Conservation (phyloP, 2,329 filamentous ascomycete species). For the Aspergillus pseudoterreus region DNA sequence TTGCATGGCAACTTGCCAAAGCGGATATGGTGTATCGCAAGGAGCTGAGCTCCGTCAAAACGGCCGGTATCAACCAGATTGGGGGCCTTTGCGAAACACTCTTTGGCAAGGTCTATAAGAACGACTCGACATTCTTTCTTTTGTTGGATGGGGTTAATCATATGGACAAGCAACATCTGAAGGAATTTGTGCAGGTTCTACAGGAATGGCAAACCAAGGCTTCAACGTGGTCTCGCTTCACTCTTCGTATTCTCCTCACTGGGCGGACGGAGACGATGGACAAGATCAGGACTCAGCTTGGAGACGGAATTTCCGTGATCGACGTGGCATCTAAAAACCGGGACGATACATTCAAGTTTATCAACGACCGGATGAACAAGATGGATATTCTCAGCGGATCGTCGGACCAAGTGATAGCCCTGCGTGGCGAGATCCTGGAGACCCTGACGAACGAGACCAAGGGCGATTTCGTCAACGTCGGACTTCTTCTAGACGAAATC, state of each 20-base stretch:
- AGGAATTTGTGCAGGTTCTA: constrained; percentile 19
- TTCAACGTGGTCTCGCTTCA: constrained; percentile 10
- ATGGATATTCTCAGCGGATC: constrained; percentile 22
- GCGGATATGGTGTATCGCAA: constrained; percentile 13
- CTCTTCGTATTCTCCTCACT: constrained; percentile 16
- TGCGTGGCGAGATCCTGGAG: constrained; percentile 13
- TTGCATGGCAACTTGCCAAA: constrained; percentile 11
- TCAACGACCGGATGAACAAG: constrained; percentile 19
- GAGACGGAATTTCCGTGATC: constrained; percentile 9
- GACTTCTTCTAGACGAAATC: constrained; percentile 22
- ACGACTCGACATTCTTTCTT: constrained; percentile 35
- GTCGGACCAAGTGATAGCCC: constrained; percentile 17
- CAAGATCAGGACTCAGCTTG: constrained; percentile 12
- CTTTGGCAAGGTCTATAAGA: constrained; percentile 14
- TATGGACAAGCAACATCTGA: constrained; percentile 27
- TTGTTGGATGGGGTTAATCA: constrained; percentile 49
- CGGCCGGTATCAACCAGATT: constrained; percentile 7
- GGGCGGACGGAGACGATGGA: constrained; percentile 16
- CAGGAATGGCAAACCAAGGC: constrained; percentile 1
- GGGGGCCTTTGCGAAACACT: constrained; percentile 8
- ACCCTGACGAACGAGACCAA: constrained; percentile 13
- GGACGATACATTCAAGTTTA: constrained; percentile 20
- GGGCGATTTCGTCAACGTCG: constrained; percentile 23
- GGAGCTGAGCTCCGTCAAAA: constrained; percentile 7
- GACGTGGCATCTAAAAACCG: constrained; percentile 15